Conservation (phyloP, 2,329 filamentous ascomycete genomes). For the Beauveria sp. region DNA sequence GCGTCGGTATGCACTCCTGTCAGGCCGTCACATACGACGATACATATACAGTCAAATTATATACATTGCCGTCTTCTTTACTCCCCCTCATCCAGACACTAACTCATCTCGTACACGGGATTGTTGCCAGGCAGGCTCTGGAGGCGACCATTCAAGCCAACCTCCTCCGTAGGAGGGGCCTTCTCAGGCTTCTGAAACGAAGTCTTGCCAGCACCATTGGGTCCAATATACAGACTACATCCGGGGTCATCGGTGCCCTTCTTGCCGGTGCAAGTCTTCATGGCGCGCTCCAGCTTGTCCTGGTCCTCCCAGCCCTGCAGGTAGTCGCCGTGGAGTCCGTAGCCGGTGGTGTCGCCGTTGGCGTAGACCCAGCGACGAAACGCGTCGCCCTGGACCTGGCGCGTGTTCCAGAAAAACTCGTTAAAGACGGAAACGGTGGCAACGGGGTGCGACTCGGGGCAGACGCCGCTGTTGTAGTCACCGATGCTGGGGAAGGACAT, state of each 20-base stretch:
- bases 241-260: slow-evolving; percentile 15
- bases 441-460: slow-evolving; percentile 34
- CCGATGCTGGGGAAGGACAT: slow-evolving; percentile 22
- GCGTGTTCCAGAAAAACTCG: slow-evolving; percentile 38
- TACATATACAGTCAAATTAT: neutral
- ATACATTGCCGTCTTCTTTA: neutral
- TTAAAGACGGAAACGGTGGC: slow-evolving; percentile 37
- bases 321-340: slow-evolving; percentile 23
- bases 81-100: fast-evolving
- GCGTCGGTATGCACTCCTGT: too few species aligned
- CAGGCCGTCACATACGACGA: neutral
- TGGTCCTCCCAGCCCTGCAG: slow-evolving; percentile 24
- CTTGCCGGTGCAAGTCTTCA: slow-evolving; percentile 20
- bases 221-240: slow-evolving; percentile 20
- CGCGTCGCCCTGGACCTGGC: slow-evolving; percentile 16
- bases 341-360: slow-evolving; percentile 21
- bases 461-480: slow-evolving; percentile 25
- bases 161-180: slow-evolving; percentile 18
- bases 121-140: slow-evolving; percentile 21
- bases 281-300: slow-evolving; percentile 17
- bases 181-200: slow-evolving; percentile 14
- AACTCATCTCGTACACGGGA: slow-evolving; percentile 12
- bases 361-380: slow-evolving; percentile 21
- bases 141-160: slow-evolving; percentile 19
- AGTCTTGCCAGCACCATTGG: slow-evolving; percentile 17